A percentile compares a stretch with the other conserved stretches of the same genome.
Evolutionary conservation across 2,329 filamentous ascomycete species (phyloP).

Genomic region (Bipolaris sorokiniana): DNA sequence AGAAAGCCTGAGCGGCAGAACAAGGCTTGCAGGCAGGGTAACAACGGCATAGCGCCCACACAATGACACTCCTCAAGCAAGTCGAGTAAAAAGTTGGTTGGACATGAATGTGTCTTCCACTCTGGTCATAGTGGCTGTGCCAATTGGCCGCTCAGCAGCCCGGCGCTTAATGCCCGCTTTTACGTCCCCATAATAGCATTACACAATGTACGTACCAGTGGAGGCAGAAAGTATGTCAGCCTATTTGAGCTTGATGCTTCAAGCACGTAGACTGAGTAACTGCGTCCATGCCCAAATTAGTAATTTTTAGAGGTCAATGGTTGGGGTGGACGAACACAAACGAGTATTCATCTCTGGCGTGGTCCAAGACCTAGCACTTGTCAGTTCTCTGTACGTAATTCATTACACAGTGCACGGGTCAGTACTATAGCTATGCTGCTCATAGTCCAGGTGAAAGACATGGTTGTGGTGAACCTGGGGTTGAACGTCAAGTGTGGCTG

Average conservation of each 20-base stretch:
- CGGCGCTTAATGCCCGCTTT: constrained; percentile 46
- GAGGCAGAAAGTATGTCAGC: constrained; percentile 57
- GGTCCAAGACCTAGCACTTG: constrained; percentile 60
- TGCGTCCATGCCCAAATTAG: constrained; percentile 59
- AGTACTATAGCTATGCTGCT: neutral
- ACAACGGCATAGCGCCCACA: constrained; percentile 11
- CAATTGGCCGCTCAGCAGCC: constrained; percentile 28
- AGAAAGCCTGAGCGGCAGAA: constrained; percentile 38
- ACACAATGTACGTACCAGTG: constrained; percentile 50
- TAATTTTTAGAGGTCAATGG: constrained; percentile 56
- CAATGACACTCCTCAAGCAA: constrained; percentile 7
- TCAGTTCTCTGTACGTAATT: constrained; percentile 46
- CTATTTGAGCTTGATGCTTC: constrained; percentile 58
- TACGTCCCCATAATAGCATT: constrained; percentile 31
- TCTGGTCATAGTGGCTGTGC: constrained; percentile 40
- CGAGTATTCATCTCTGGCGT: constrained; percentile 75
- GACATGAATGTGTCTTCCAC: constrained; percentile 12
- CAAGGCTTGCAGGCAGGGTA: constrained; percentile 24
- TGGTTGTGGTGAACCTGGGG: constrained; percentile 1
- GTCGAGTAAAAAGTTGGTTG: constrained; percentile 21
- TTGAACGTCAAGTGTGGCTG: constrained; percentile 8
- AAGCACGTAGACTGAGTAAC: constrained; percentile 62
- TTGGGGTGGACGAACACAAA: constrained; percentile 66
- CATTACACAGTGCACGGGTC: neutral
- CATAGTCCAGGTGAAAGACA: neutral